These are phyloP conservation scores for Porodaedalea pini DNA, from an alignment of 1,284 basidiomycete genomes.

Conservation along the genomic window DNA sequence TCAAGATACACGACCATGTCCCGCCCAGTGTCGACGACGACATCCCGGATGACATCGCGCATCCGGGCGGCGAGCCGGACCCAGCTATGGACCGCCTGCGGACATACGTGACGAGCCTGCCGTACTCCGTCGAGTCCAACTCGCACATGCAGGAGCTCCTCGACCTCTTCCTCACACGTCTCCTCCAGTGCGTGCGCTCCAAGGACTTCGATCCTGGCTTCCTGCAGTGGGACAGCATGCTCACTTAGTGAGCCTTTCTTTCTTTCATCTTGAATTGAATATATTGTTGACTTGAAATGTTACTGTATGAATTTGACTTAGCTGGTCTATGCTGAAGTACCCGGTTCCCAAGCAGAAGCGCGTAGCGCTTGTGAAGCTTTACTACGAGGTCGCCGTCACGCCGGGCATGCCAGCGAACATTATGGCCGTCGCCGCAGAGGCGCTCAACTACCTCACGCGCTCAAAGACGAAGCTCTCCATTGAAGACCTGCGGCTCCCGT, in stretches of 20 bases:
- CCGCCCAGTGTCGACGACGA: conserved; percentile 22
- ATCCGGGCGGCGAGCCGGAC: conserved; percentile 32
- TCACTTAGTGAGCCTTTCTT: conserved; percentile 57
- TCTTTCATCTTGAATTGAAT: not conserved
- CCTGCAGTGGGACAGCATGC: conserved; percentile 74
- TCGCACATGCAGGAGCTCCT: conserved; percentile 79
- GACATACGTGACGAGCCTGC: conserved; percentile 60
- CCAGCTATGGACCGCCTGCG: conserved; percentile 54
- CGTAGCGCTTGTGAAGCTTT: conserved; percentile 75
- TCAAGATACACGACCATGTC: conserved; percentile 43
- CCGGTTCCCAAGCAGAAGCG: conserved; percentile 80
- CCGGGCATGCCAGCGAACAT: conserved; percentile 60
- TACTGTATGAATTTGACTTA: conserved; percentile 13
- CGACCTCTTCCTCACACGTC: conserved; percentile 69
- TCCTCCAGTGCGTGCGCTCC: conserved; percentile 73
- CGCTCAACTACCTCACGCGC: conserved; percentile 50
- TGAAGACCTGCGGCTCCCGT: conserved; percentile 82
- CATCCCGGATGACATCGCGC: conserved; percentile 37
- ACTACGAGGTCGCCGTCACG: conserved; percentile 63
- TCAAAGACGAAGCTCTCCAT: conserved; percentile 77
- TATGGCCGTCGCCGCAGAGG: conserved; percentile 57
- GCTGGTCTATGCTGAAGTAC: conserved; percentile 82
- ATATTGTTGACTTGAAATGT: conserved; percentile 7
- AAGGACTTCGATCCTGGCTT: conserved; percentile 79
- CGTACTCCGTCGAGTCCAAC: conserved; percentile 80